These are phyloP conservation scores for Turritis glabra DNA, from an alignment of 345 rosid genomes.

Conservation along the genomic window DNA sequence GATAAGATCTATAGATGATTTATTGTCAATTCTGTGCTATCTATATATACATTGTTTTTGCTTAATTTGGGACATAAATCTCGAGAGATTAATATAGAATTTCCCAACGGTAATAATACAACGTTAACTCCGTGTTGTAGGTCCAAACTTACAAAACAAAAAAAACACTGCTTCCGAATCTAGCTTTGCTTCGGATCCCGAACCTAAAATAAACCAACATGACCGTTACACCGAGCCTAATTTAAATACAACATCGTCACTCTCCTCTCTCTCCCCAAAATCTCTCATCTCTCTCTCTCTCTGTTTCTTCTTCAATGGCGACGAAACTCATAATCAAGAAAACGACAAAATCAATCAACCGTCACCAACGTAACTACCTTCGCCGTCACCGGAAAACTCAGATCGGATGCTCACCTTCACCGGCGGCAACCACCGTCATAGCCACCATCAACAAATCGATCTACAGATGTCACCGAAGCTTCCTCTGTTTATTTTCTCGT, in stretches of 20 bases:
- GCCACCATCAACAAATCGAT: conserved; percentile 65
- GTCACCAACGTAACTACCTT: conserved; percentile 33
- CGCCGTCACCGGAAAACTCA: conserved; percentile 44
- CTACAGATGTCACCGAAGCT: conserved; percentile 60
- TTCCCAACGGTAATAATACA: conserved; percentile 42
- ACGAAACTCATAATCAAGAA: conserved; percentile 50
- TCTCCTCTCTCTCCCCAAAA: neutral
- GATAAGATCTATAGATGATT: neutral
- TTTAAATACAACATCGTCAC: conserved; percentile 43
- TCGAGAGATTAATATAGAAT: conserved; percentile 33
- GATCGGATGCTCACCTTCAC: conserved; percentile 32
- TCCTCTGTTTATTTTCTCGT: conserved; percentile 65
- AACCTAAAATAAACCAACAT: conserved; percentile 41
- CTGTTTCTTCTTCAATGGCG: conserved; percentile 55
- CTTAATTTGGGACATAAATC: conserved; percentile 17
- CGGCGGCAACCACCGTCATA: conserved; percentile 49
- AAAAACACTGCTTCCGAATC: conserved; percentile 25
- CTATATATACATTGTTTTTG: neutral
- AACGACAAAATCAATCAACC: conserved; percentile 49
- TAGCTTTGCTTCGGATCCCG: conserved; percentile 59
- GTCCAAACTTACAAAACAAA: conserved; percentile 15
- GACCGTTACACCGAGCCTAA: conserved; percentile 77
- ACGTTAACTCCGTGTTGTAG: conserved; percentile 39
- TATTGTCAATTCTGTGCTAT: conserved; percentile 1
- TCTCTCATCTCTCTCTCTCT: conserved; percentile 24